These are phyloP conservation scores for Afroboletus lepidellus DNA, from an alignment of 1,284 basidiomycete genomes.

Conservation along the genomic window DNA sequence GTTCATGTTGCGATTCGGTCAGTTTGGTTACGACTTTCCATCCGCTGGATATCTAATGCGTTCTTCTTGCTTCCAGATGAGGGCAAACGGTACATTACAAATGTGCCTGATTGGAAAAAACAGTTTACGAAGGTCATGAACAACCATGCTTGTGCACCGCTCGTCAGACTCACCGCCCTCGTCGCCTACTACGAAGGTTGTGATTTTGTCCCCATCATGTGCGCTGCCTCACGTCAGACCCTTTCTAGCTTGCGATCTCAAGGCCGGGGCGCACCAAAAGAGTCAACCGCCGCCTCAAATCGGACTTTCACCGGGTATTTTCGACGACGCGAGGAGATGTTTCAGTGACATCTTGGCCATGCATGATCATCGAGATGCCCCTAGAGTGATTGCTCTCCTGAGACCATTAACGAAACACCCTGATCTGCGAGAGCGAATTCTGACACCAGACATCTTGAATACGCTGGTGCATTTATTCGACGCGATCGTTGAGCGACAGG, in stretches of 20 bases:
- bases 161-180: constrained; percentile 23
- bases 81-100: constrained; percentile 21
- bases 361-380: constrained; percentile 15
- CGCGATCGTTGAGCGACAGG: neutral
- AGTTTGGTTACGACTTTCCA: too few relatives aligned
- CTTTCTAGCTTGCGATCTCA: too few relatives aligned
- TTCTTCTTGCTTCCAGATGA: too few relatives aligned
- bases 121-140: constrained; percentile 13
- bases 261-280: too few relatives aligned
- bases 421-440: constrained; percentile 12
- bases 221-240: too few relatives aligned
- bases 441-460: constrained; percentile 17
- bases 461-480: constrained; percentile 19
- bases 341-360: constrained; percentile 11
- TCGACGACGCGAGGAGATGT: constrained; percentile 8
- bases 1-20: constrained; percentile 31
- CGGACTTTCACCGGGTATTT: too few relatives aligned
- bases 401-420: constrained; percentile 19
- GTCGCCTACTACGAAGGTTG: constrained; percentile 29
- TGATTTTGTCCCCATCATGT: constrained; percentile 3
- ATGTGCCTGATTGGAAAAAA: constrained; percentile 9
- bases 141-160: neutral
- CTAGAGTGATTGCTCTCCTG: constrained; percentile 26
- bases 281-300: too few relatives aligned
- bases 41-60: too few relatives aligned